Conservation (phyloP, 2,329 filamentous ascomycete species). For the Teratosphaeriaceae sp. region DNA sequence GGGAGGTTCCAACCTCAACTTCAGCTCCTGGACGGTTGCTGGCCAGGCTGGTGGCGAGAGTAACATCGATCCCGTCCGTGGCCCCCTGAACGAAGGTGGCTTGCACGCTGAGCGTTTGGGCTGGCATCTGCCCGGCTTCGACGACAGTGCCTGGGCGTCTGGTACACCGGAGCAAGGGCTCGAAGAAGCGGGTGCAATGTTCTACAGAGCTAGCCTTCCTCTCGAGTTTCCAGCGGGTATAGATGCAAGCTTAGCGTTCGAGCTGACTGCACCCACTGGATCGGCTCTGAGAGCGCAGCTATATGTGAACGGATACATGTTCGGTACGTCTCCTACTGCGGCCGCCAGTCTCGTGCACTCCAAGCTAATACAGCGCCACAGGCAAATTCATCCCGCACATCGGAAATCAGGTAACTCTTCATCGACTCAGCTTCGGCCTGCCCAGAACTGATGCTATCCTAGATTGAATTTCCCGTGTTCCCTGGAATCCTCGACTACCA, state of each 20-base stretch:
- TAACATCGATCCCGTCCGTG: slow-evolving; percentile 50
- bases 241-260: slow-evolving; percentile 52
- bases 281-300: slow-evolving; percentile 47
- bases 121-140: slow-evolving; percentile 52
- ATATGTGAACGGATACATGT: slow-evolving; percentile 54
- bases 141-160: slow-evolving; percentile 40
- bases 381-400: slow-evolving; percentile 52
- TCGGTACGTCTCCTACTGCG: neutral
- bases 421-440: too few species aligned
- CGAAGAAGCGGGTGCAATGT: slow-evolving; percentile 44
- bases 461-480: slow-evolving; percentile 53
- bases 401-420: too few species aligned
- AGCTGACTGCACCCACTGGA: slow-evolving; percentile 40
- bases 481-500: slow-evolving; percentile 50
- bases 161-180: slow-evolving; percentile 37
- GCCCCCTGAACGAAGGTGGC: slow-evolving; percentile 52
- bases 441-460: too few species aligned
- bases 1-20: slow-evolving; percentile 27
- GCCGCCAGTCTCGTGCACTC: neutral
- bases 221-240: slow-evolving; percentile 45
- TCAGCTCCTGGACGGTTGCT: slow-evolving; percentile 52
- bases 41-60: slow-evolving; percentile 49
- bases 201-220: slow-evolving; percentile 49
- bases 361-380: slow-evolving; percentile 41
- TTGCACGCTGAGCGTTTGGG: slow-evolving; percentile 53